Evolutionary conservation across 2,329 filamentous ascomycete species (phyloP), one percentile per base, ranked within the genome.

Genomic region (Alternaria postmessia): DNA sequence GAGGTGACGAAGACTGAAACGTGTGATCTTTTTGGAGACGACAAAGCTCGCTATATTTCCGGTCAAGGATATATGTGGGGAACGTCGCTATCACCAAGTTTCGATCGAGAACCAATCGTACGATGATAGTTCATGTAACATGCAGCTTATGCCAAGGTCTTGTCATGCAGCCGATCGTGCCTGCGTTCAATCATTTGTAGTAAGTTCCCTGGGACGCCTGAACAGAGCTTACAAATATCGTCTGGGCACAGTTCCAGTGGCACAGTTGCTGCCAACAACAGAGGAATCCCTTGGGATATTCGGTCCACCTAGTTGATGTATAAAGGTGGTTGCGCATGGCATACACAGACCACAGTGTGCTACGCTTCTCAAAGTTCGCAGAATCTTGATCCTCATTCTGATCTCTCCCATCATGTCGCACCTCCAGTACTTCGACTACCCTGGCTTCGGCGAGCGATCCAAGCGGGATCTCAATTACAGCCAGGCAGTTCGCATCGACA

Each of bases 401-500:
- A 14, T 36, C 1, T n/a, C 14, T 14, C 18, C 12, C 46, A 36
- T 34, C 22, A 48, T 48, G 46, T 48, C 46, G 8, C 30, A 48
- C 16, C 46, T 36, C 5, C 46, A 48, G 1, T 48, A 48, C 20
- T 48, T 48, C 30, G 47, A 51, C 48, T 57, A 34, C 22, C 28
- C 52, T 22, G 41, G 34, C 14, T 39, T 74, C 24, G 72, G 70
- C 48, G 66, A 65, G 18, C 65, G 65, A 32, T 66, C 62, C 9
- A 68, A 61, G 42, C 57, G 55, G 30, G 63, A 68, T 8, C 38
- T 67, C 12, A 58, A 69, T 36, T 68, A 69, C 55, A 71, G 66
- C 44, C 70, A 73, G 65, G 69, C 67, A n/a, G 67, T 74, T 4
- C 67, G 69, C 36, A 66, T 74, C 30, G 64, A 65, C 34, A 66